Percentiles rank a stretch among this genome's conserved stretches.
phyloP scores from a whole-genome alignment of 2,329 filamentous ascomycete species.

The Aspergillus unguis region DNA sequence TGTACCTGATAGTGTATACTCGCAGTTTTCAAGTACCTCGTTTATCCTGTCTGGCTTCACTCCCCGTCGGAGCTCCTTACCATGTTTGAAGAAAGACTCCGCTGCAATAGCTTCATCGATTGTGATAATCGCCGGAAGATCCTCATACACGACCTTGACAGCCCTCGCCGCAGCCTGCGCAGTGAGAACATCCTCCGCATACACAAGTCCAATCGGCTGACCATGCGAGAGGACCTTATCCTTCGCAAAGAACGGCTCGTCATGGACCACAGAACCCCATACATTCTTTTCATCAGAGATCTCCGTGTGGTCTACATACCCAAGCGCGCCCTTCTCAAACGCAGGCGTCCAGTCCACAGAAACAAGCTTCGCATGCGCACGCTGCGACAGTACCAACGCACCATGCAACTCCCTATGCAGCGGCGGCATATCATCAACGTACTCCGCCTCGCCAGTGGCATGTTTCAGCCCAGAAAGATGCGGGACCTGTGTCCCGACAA shows the following conservation, averaged over 20 bases:
- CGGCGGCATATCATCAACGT: constrained; percentile 81
- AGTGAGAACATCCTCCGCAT: constrained; percentile 68
- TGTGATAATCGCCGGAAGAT: constrained; percentile 75
- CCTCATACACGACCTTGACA: constrained; percentile 79
- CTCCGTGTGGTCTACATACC: constrained; percentile 72
- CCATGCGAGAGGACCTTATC: constrained; percentile 76
- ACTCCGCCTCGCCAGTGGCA: constrained; percentile 80
- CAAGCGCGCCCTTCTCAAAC: constrained; percentile 70
- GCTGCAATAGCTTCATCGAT: constrained; percentile 85
- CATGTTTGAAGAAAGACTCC: constrained; percentile 75
- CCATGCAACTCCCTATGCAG: constrained; percentile 78
- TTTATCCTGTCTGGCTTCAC: constrained; percentile 5
- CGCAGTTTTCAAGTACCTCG: constrained; percentile 2
- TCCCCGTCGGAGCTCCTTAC: constrained; percentile 73
- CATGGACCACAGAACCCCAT: constrained; percentile 64
- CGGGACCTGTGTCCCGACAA: constrained; percentile 73
- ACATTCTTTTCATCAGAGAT: constrained; percentile 72
- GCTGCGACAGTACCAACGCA: constrained; percentile 74
- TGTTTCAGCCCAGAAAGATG: constrained; percentile 85
- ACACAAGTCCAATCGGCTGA: constrained; percentile 77
- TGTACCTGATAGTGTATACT: constrained; percentile 23
- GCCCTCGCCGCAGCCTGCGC: constrained; percentile 71
- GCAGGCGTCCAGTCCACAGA: constrained; percentile 69
- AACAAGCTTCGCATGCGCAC: constrained; percentile 75
- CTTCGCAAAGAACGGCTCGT: constrained; percentile 81